These are phyloP conservation scores for Avicennia marina DNA, from an alignment of 257 asterid genomes.

Conservation along the genomic window DNA sequence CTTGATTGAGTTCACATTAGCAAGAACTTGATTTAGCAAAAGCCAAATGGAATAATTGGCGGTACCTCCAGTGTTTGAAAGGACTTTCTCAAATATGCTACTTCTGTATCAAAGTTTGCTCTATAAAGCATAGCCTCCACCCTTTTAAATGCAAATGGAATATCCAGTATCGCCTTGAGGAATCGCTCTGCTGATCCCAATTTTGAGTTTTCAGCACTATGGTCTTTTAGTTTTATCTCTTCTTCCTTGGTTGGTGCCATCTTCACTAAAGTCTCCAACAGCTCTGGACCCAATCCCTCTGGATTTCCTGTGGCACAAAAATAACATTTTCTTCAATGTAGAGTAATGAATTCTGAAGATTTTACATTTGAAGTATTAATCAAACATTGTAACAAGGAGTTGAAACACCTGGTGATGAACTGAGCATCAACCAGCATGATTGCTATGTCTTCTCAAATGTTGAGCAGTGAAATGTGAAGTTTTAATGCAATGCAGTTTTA, in stretches of 20 bases:
- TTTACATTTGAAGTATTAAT: background rate
- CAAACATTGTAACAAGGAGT: no score
- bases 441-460: background rate
- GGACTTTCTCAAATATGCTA: slow-evolving; percentile 68
- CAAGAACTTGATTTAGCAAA: background rate
- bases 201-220: slow-evolving; percentile 59
- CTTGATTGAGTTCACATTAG: background rate
- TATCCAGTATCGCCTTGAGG: slow-evolving; percentile 75
- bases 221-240: slow-evolving; percentile 80
- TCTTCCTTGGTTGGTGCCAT: slow-evolving; percentile 99
- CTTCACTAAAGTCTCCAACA: slow-evolving; percentile 89
- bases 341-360: background rate
- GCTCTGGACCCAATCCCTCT: slow-evolving; percentile 90
- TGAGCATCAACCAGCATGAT: no score
- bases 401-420: no score
- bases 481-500: no score
- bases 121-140: slow-evolving; percentile 94
- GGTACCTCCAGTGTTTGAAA: slow-evolving; percentile 85
- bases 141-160: slow-evolving; percentile 88
- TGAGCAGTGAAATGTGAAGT: background rate
- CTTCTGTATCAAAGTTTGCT: slow-evolving; percentile 87
- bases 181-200: slow-evolving; percentile 92
- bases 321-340: background rate
- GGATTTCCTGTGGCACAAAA: slow-evolving; percentile 60
- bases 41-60: background rate